Evolutionary conservation across 768 basidiomycete genomes (phyloP).

Genomic region (Hydnum rufescens): DNA sequence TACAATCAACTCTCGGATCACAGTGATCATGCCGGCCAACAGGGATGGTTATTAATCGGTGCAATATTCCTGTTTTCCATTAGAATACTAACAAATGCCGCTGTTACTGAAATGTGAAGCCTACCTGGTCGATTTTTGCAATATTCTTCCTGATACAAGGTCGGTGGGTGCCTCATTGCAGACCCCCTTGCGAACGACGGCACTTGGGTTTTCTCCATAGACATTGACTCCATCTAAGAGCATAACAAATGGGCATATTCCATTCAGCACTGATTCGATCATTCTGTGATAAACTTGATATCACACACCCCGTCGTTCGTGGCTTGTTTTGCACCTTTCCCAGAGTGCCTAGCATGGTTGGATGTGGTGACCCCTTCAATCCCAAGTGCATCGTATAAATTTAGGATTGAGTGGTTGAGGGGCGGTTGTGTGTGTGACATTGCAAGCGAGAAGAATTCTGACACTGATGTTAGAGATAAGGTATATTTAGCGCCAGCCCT

Average conservation of each 20-base stretch:
- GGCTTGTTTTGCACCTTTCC: conserved; percentile 44
- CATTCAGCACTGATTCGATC: conserved; percentile 20
- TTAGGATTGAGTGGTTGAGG: conserved; percentile 76
- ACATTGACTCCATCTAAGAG: conserved; percentile 93
- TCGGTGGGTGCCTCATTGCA: conserved; percentile 91
- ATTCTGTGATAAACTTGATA: conserved; percentile 32
- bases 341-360: conserved; percentile 63
- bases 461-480: conserved; percentile 79
- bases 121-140: neutral
- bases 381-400: conserved; percentile 64
- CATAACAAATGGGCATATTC: conserved; percentile 56
- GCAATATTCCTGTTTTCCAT: conserved; percentile 7
- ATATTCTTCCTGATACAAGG: conserved; percentile 49
- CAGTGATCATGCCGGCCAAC: conserved; percentile 85
- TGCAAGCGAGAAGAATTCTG: conserved; percentile 90
- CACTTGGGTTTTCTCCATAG: conserved; percentile 83
- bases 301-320: conserved; percentile 69
- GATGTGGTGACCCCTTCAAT: conserved; percentile 95
- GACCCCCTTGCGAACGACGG: conserved; percentile 93
- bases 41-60: conserved; percentile 89
- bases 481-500: conserved; percentile 23
- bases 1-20: conserved; percentile 87
- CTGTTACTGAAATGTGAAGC: neutral
- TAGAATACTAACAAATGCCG: neutral
- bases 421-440: conserved; percentile 88